Conservation (phyloP, 2,329 filamentous ascomycete species). For the Pseudocercospora crystallina region DNA sequence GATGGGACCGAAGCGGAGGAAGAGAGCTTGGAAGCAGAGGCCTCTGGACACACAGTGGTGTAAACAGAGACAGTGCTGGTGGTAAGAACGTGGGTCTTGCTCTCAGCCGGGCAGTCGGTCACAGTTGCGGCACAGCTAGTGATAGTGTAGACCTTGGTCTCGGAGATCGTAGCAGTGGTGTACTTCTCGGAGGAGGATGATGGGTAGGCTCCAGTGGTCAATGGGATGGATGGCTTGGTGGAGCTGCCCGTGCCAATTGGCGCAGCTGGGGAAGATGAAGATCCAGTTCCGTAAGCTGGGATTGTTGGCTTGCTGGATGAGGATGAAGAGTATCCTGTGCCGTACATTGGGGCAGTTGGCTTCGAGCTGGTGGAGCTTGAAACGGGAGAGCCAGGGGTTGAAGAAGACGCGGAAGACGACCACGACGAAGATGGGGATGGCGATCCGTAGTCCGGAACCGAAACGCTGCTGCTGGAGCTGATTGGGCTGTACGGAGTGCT, state of each 20-base stretch:
- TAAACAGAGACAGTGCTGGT: slow-evolving; percentile 23
- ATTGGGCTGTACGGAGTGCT: slow-evolving; percentile 2
- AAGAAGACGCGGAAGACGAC: neutral
- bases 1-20: slow-evolving; percentile 11
- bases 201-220: slow-evolving; percentile 7
- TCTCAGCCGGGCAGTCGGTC: slow-evolving; percentile 21
- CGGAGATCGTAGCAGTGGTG: slow-evolving; percentile 24
- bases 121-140: slow-evolving; percentile 22
- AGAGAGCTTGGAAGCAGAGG: slow-evolving; percentile 18
- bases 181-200: slow-evolving; percentile 10
- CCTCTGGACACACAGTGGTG: slow-evolving; percentile 28
- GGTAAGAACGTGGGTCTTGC: slow-evolving; percentile 18
- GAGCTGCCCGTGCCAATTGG: slow-evolving; percentile 7
- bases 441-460: no score
- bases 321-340: neutral
- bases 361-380: neutral
- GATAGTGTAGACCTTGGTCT: slow-evolving; percentile 25
- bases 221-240: slow-evolving; percentile 10
- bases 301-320: slow-evolving; percentile 1
- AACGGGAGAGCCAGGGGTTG: neutral
- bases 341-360: neutral
- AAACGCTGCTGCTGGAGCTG: slow-evolving; percentile 8
- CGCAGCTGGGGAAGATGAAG: neutral
- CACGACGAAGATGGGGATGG: no score
- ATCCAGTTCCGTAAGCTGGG: slow-evolving; percentile 4